Percentiles rank a stretch among this genome's conserved stretches.
Conservation (phyloP, 2,329 filamentous ascomycete species). For the Alternaria metachromatica region DNA sequence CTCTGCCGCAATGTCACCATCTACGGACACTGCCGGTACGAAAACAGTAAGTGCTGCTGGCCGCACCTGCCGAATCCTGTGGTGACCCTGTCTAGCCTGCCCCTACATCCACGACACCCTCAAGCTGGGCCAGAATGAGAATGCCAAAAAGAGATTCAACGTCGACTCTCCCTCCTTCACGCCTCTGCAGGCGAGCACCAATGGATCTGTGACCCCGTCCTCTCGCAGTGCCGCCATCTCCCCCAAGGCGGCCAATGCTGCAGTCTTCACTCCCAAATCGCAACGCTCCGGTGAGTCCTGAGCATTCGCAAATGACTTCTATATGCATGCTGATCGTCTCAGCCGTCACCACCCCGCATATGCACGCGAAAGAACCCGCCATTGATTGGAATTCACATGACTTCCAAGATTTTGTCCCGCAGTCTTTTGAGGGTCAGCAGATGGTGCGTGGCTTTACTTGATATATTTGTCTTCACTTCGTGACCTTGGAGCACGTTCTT, state of each 20-base stretch:
- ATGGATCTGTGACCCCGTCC: constrained; percentile 54
- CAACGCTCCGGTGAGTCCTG: constrained; percentile 49
- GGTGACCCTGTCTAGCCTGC: constrained; percentile 58
- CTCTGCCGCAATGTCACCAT: constrained; percentile 92
- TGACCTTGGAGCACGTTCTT: neutral
- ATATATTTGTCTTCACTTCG: neutral
- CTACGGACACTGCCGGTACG: constrained; percentile 90
- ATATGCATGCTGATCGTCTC: constrained; percentile 21
- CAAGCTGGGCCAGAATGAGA: constrained; percentile 64
- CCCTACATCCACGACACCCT: constrained; percentile 85
- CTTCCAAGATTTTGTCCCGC: constrained; percentile 62
- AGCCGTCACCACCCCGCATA: constrained; percentile 53
- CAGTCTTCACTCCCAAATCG: constrained; percentile 79
- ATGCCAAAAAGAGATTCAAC: constrained; percentile 78
- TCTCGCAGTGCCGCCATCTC: constrained; percentile 80
- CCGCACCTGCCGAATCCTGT: constrained; percentile 11
- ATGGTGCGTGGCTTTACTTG: constrained; percentile 52
- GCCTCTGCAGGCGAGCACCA: constrained; percentile 63
- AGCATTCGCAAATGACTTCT: neutral
- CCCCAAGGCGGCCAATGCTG: constrained; percentile 86
- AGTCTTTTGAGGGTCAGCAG: constrained; percentile 58
- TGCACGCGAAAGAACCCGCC: constrained; percentile 55
- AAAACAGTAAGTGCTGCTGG: constrained; percentile 66
- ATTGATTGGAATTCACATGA: constrained; percentile 58
- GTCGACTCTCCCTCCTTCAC: constrained; percentile 97